A percentile compares a stretch with the other conserved stretches of the same genome.
Conservation (phyloP, 345 rosid species). For the Salix udensis region DNA sequence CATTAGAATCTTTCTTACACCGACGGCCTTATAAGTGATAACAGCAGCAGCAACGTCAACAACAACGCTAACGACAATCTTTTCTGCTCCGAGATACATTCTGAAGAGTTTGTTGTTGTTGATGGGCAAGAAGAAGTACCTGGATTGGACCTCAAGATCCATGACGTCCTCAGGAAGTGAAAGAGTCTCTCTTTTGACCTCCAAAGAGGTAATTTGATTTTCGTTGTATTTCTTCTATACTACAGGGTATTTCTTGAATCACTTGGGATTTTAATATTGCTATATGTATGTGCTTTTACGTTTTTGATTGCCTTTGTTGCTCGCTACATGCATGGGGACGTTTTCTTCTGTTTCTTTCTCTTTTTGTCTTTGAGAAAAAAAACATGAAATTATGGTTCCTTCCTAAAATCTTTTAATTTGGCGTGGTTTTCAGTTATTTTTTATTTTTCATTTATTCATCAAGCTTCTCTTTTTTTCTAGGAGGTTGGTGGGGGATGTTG, state of each 20-base stretch:
- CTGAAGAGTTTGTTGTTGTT: not conserved
- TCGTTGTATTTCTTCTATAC: not conserved
- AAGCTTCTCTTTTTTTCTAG: too few species aligned
- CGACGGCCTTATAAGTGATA: too few species aligned
- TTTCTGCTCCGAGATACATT: too few species aligned
- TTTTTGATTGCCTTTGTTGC: not conserved
- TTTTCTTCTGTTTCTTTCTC: not conserved
- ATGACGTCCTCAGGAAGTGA: conserved; percentile 44
- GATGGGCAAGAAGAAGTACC: conserved; percentile 62
- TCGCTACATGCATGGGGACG: not conserved
- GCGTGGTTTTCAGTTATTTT: too few species aligned
- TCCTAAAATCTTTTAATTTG: too few species aligned
- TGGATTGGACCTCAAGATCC: conserved; percentile 53
- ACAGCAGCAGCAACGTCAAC: too few species aligned
- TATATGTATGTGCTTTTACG: not conserved
- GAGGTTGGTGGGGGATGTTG: too few species aligned
- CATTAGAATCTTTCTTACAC: too few species aligned
- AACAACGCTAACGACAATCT: too few species aligned
- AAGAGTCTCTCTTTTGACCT: conserved; percentile 49
- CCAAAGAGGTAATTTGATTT: conserved; percentile 38
- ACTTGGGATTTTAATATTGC: not conserved
- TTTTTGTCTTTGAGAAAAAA: not conserved
- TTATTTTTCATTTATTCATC: too few species aligned
- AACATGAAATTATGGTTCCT: not conserved
- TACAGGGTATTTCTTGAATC: conserved; percentile 15